Evolutionary conservation across 192 early-diverging fungal genomes (phyloP).

Genomic region (Umbelopsis sp.): DNA sequence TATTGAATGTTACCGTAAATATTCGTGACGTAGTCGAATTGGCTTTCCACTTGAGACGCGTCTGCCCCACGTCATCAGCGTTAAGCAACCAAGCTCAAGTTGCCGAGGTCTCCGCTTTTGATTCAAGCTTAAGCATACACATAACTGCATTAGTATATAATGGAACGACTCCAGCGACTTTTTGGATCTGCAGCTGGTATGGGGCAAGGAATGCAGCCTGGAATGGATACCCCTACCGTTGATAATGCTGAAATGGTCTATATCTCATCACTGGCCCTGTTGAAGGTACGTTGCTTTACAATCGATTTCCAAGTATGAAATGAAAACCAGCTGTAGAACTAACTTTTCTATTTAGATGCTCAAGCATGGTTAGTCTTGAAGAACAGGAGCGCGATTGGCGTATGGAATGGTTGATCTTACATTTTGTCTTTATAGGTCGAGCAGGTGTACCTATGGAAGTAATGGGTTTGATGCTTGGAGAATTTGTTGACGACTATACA

Average conservation of each 20-base stretch:
- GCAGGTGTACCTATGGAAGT: slow-evolving; percentile 99
- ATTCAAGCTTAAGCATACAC: slow-evolving; percentile 10
- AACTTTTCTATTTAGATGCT: slow-evolving; percentile 65
- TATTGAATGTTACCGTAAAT: background rate
- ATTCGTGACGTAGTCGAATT: background rate
- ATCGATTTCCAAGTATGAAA: background rate
- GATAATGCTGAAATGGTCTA: slow-evolving; percentile 99
- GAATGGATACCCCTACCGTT: slow-evolving; percentile 87
- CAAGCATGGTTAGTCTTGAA: slow-evolving; percentile 71
- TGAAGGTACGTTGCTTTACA: slow-evolving; percentile 67
- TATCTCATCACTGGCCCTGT: slow-evolving; percentile 96
- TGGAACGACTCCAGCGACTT: slow-evolving; percentile 65
- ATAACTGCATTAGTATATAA: slow-evolving; percentile 27
- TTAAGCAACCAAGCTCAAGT: background rate
- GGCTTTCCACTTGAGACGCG: slow-evolving; percentile 5
- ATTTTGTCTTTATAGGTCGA: slow-evolving; percentile 63
- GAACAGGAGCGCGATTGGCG: background rate
- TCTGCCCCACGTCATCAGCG: slow-evolving; percentile 17
- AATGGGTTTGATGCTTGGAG: slow-evolving; percentile 99
- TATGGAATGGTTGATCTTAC: background rate
- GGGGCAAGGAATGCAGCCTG: slow-evolving; percentile 57
- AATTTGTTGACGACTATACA: slow-evolving; percentile 99
- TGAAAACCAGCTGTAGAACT: background rate
- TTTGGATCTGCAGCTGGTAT: slow-evolving; percentile 56
- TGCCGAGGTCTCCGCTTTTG: background rate